Evolutionary conservation across 164 flowering plant species (phyloP).

Genomic region (Stephania yunnanensis): DNA sequence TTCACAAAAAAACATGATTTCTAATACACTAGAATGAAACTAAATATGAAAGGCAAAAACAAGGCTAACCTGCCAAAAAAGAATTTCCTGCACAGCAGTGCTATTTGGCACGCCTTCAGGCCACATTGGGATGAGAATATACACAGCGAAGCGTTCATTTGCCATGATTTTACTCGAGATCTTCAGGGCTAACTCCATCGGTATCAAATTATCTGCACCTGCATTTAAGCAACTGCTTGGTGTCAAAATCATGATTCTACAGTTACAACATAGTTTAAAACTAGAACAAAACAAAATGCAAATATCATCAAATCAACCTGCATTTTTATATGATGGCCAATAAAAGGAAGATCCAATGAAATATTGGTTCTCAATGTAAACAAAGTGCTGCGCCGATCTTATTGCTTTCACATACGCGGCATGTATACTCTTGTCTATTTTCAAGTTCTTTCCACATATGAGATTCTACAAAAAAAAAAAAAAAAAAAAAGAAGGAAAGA

Average conservation of each 20-base stretch:
- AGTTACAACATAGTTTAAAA: too few species aligned
- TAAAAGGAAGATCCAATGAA: conserved; percentile 77
- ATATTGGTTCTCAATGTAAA: conserved; percentile 90
- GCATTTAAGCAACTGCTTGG: conserved; percentile 11
- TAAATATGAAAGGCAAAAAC: neutral
- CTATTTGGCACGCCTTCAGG: conserved; percentile 71
- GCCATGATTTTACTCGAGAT: conserved; percentile 61
- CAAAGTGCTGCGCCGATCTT: conserved; percentile 76
- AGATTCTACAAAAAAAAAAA: conserved; percentile 48
- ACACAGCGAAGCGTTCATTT: conserved; percentile 60
- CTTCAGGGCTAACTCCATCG: conserved; percentile 79
- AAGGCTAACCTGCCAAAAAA: conserved; percentile 71
- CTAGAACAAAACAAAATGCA: conserved; percentile 1
- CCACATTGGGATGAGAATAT: conserved; percentile 76
- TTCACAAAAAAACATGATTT: neutral
- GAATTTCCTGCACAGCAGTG: conserved; percentile 68
- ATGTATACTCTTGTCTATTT: conserved; percentile 73
- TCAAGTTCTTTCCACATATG: conserved; percentile 57
- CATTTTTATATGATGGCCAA: conserved; percentile 61
- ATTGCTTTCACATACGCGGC: conserved; percentile 78
- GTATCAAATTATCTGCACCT: conserved; percentile 77
- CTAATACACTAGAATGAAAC: neutral
- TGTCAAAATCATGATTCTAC: neutral
- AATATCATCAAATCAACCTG: conserved; percentile 29
- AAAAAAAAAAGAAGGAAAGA: neutral